These are phyloP conservation scores for Coffea eugenioides DNA, from an alignment of 257 asterid genomes.

Conservation along the genomic window DNA sequence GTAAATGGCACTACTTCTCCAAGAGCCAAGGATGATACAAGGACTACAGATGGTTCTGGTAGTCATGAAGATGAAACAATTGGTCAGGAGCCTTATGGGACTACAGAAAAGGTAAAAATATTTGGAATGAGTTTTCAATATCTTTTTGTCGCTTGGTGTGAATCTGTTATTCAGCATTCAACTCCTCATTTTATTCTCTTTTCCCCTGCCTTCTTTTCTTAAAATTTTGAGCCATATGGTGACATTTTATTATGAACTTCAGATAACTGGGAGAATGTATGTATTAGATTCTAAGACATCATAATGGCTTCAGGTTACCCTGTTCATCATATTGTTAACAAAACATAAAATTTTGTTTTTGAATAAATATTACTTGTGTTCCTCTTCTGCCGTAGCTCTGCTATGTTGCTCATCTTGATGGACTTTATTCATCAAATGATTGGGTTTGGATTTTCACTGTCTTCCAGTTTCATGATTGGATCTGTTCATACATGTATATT, in stretches of 20 bases:
- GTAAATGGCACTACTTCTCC: constrained; percentile 47
- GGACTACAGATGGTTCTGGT: constrained; percentile 28
- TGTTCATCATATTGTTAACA: not conserved
- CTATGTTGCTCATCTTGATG: no score
- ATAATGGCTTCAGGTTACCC: not conserved
- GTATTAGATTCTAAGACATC: not conserved
- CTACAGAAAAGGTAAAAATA: constrained; percentile 46
- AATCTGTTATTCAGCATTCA: not conserved
- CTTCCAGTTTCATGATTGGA: no score
- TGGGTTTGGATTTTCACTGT: no score
- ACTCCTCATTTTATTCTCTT: not conserved
- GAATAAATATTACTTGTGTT: not conserved
- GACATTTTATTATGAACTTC: no score
- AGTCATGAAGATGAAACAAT: constrained; percentile 28
- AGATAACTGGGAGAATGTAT: not conserved
- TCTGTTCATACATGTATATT: no score
- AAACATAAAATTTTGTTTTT: not conserved
- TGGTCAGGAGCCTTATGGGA: constrained; percentile 35
- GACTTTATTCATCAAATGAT: no score
- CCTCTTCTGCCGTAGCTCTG: no score
- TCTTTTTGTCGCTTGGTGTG: not conserved
- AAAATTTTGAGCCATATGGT: constrained; percentile 5
- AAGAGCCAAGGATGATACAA: constrained; percentile 34
- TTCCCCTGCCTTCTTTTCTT: not conserved
- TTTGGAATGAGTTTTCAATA: not conserved